phyloP scores from a whole-genome alignment of 192 early-diverging fungal species.

The Coemansia sp. region DNA sequence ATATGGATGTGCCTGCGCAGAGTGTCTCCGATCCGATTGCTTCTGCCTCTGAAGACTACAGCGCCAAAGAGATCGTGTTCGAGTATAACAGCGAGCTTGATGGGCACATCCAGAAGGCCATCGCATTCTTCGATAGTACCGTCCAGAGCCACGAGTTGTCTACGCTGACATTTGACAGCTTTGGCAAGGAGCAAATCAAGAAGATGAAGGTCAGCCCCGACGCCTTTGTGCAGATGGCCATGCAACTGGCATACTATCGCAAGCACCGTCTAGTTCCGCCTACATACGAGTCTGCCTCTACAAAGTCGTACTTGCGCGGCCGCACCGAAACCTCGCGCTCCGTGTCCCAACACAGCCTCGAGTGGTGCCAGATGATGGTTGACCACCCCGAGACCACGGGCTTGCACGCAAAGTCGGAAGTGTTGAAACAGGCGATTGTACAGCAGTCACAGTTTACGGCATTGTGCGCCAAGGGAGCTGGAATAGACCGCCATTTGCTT shows the following conservation, averaged over 20 bases:
- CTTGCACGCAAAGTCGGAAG: slow-evolving; percentile 47
- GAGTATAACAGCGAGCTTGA: slow-evolving; percentile 54
- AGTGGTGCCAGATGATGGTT: slow-evolving; percentile 60
- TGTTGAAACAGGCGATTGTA: slow-evolving; percentile 55
- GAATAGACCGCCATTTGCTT: slow-evolving; percentile 72
- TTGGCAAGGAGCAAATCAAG: slow-evolving; percentile 75
- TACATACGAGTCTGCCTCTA: slow-evolving; percentile 75
- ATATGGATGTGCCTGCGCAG: neutral
- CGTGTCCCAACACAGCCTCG: slow-evolving; percentile 59
- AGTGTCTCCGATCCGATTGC: slow-evolving; percentile 2
- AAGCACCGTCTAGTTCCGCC: slow-evolving; percentile 60
- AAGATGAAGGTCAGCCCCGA: slow-evolving; percentile 59
- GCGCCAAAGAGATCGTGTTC: slow-evolving; percentile 54
- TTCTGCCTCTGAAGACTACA: slow-evolving; percentile 30
- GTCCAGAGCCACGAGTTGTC: slow-evolving; percentile 65
- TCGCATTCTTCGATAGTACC: slow-evolving; percentile 64
- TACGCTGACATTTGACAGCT: slow-evolving; percentile 68
- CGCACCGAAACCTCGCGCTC: slow-evolving; percentile 79
- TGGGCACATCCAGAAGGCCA: slow-evolving; percentile 57
- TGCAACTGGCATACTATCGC: slow-evolving; percentile 75
- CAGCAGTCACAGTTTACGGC: slow-evolving; percentile 57
- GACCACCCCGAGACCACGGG: slow-evolving; percentile 51
- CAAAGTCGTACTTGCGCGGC: slow-evolving; percentile 65
- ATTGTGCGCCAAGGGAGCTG: slow-evolving; percentile 59
- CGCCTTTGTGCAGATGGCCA: slow-evolving; percentile 74